Evolutionary conservation across 129 eudicot species (phyloP).

Genomic region (Flaveria trinervia): DNA sequence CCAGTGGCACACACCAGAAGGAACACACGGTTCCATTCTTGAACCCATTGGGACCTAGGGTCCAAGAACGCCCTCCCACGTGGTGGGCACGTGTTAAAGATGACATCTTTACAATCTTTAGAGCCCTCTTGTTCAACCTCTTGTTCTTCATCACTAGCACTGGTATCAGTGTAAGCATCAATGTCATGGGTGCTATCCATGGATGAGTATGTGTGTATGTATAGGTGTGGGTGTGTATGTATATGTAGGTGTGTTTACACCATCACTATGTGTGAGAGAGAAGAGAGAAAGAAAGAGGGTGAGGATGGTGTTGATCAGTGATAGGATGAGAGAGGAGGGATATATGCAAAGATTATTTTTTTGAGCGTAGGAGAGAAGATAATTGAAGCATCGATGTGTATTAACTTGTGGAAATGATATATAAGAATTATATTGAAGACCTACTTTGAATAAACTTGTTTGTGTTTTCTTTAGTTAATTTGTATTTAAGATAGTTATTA

Average conservation of each 20-base stretch:
- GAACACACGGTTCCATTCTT: constrained; percentile 92
- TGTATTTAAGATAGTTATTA: too few species aligned
- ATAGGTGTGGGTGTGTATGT: not conserved
- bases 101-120: constrained; percentile 5
- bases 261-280: constrained; percentile 19
- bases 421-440: too few species aligned
- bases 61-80: constrained; percentile 40
- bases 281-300: not conserved
- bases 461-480: too few species aligned
- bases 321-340: constrained; percentile 25
- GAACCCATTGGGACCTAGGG: constrained; percentile 73
- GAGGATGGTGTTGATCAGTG: constrained; percentile 8
- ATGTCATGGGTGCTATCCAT: constrained; percentile 43
- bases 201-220: not conserved
- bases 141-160: constrained; percentile 28
- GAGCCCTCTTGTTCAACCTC: constrained; percentile 1
- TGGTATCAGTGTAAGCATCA: constrained; percentile 34
- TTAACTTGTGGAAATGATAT: not conserved
- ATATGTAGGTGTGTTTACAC: constrained; percentile 34
- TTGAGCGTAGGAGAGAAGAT: constrained; percentile 20
- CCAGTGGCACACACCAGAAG: constrained; percentile 79
- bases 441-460: too few species aligned
- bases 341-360: constrained; percentile 37
- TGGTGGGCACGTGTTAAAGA: constrained; percentile 25
- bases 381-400: not conserved